A percentile compares a stretch with the other conserved stretches of the same genome.
Conservation (phyloP, 1,284 basidiomycete genomes). For the Trichosporon sp. region DNA sequence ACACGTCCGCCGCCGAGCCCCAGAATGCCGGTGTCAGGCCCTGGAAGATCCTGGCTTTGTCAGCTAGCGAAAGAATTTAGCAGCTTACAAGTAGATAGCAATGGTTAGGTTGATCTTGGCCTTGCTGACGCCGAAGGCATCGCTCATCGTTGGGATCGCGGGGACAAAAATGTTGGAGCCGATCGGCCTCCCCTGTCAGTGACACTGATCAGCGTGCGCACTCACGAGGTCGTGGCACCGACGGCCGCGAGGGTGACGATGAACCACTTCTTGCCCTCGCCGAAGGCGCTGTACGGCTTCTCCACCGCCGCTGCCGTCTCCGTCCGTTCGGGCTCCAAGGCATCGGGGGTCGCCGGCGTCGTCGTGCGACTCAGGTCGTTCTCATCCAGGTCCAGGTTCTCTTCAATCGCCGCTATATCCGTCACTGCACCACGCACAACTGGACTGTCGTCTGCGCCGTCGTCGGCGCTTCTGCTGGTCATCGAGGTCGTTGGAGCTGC, state of each 20-base stretch:
- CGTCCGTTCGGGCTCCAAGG: not conserved
- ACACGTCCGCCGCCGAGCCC: conserved; percentile 34
- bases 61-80: not conserved
- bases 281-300: conserved; percentile 31
- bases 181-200: conserved; percentile 29
- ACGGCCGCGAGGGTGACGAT: conserved; percentile 35
- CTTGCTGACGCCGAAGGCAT: conserved; percentile 28
- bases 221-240: conserved; percentile 38
- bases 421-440: not conserved
- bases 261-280: conserved; percentile 34
- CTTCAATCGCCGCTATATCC: not conserved
- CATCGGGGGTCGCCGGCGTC: not conserved
- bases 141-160: conserved; percentile 33
- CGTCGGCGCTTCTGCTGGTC: not conserved
- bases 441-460: not conserved
- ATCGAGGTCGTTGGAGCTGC: not conserved
- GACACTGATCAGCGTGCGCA: not conserved
- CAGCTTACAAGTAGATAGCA: conserved; percentile 38
- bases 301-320: not conserved
- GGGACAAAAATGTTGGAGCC: conserved; percentile 42
- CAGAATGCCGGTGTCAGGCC: conserved; percentile 39
- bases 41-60: conserved; percentile 32
- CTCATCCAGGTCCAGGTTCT: not conserved
- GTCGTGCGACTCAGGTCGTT: not conserved
- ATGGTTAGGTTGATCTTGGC: conserved; percentile 42